phyloP scores from a whole-genome alignment of 1,139 yeast species.

The Diutina ranongensis region DNA sequence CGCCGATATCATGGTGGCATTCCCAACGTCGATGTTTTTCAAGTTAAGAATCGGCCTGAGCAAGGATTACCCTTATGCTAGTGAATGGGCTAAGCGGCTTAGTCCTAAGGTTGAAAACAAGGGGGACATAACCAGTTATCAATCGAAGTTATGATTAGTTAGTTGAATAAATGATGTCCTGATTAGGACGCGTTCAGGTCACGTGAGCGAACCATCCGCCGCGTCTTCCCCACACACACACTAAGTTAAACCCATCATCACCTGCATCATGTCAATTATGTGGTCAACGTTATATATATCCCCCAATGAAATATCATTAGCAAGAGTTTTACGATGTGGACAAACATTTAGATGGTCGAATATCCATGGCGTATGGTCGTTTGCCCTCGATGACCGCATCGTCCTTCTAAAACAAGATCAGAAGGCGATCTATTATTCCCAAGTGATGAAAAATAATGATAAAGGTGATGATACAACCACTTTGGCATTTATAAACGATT shows the following conservation, averaged over 20 bases:
- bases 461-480: background rate
- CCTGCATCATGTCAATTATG: too few species aligned
- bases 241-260: too few species aligned
- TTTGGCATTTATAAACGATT: slow-evolving; percentile 40
- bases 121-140: background rate
- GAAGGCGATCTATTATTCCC: slow-evolving; percentile 19
- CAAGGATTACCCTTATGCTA: background rate
- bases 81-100: background rate
- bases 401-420: slow-evolving; percentile 41
- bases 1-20: slow-evolving; percentile 46
- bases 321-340: slow-evolving; percentile 75
- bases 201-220: too few species aligned
- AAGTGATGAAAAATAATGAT: slow-evolving; percentile 25
- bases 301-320: slow-evolving; percentile 41
- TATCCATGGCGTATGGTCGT: slow-evolving; percentile 49
- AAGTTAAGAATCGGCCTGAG: background rate
- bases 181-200: too few species aligned
- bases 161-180: too few species aligned
- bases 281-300: slow-evolving; percentile 10
- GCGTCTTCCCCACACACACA: too few species aligned
- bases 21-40: slow-evolving; percentile 17
- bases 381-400: slow-evolving; percentile 37
- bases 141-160: background rate
- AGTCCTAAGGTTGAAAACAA: background rate
- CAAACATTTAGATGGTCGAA: slow-evolving; percentile 74